A percentile compares a stretch with the other conserved stretches of the same genome.
phyloP scores from a whole-genome alignment of 2,329 filamentous ascomycete species.

The Teratosphaeria epicoccoides region DNA sequence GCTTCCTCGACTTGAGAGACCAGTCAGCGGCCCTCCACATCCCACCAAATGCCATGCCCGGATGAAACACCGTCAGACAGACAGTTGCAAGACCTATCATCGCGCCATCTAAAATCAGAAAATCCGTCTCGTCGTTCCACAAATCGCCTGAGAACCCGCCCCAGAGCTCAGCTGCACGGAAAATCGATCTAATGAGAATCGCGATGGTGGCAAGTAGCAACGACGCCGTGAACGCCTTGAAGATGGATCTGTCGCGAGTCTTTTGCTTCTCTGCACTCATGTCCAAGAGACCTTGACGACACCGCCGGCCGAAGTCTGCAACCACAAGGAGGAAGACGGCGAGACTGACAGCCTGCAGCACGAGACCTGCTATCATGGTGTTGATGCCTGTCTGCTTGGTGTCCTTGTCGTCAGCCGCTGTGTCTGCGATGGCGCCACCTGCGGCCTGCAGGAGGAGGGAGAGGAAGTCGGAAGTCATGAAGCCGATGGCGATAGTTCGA shows the following conservation, averaged over 20 bases:
- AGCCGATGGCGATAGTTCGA: slow-evolving; percentile 40
- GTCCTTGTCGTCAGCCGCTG: slow-evolving; percentile 30
- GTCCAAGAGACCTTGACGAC: slow-evolving; percentile 7
- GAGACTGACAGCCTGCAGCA: slow-evolving; percentile 44
- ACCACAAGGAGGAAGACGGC: slow-evolving; percentile 35
- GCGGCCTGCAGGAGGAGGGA: slow-evolving; percentile 46
- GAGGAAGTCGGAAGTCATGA: slow-evolving; percentile 46
- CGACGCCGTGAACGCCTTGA: slow-evolving; percentile 45
- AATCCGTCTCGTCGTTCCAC: slow-evolving; percentile 39
- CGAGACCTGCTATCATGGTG: slow-evolving; percentile 48
- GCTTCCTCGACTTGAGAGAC: slow-evolving; percentile 9
- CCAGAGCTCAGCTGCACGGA: slow-evolving; percentile 55
- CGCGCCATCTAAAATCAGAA: slow-evolving; percentile 43
- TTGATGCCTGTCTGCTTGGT: slow-evolving; percentile 37
- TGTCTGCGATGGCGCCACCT: slow-evolving; percentile 48
- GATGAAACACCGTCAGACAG: slow-evolving; percentile 39
- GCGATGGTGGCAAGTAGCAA: slow-evolving; percentile 45
- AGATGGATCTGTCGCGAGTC: slow-evolving; percentile 34
- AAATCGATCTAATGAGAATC: slow-evolving; percentile 55
- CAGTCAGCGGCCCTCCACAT: slow-evolving; percentile 19
- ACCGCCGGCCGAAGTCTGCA: slow-evolving; percentile 21
- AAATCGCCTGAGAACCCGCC: slow-evolving; percentile 52
- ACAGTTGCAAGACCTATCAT: slow-evolving; percentile 42
- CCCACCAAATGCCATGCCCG: slow-evolving; percentile 26
- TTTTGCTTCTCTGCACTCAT: slow-evolving; percentile 11